phyloP scores from a whole-genome alignment of 768 basidiomycete species.

The Xerocomellus intermedius region DNA sequence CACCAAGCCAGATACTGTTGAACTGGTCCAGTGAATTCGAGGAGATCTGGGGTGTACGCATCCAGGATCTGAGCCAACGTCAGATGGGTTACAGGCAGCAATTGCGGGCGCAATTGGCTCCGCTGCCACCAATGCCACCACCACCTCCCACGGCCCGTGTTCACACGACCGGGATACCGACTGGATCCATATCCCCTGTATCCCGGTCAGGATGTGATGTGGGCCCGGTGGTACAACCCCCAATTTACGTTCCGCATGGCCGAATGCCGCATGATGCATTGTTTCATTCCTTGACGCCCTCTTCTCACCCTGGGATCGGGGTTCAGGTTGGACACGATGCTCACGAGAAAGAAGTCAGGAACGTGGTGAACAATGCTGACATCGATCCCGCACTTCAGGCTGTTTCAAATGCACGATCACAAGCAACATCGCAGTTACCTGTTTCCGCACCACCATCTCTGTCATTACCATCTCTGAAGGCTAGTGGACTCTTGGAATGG shows the following conservation, averaged over 20 bases:
- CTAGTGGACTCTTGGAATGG: conserved; percentile 66
- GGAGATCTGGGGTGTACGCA: conserved; percentile 62
- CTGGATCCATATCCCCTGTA: conserved; percentile 19
- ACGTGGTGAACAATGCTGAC: conserved; percentile 23
- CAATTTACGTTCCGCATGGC: conserved; percentile 32
- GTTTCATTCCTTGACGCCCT: conserved; percentile 24
- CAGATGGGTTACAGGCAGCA: conserved; percentile 17
- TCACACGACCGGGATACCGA: conserved; percentile 10
- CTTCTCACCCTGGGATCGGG: conserved; percentile 20
- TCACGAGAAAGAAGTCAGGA: conserved; percentile 30
- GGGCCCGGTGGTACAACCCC: conserved; percentile 22
- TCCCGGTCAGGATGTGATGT: conserved; percentile 23
- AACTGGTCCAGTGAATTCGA: conserved; percentile 63
- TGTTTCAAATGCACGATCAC: conserved; percentile 21
- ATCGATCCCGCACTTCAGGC: conserved; percentile 34
- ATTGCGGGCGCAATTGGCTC: conserved; percentile 14
- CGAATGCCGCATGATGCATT: conserved; percentile 38
- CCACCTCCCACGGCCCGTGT: conserved; percentile 28
- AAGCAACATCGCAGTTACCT: conserved; percentile 14
- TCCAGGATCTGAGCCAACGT: conserved; percentile 44
- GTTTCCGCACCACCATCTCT: conserved; percentile 30
- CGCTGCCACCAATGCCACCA: conserved; percentile 32
- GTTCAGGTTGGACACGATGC: conserved; percentile 19
- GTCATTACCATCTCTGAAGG: conserved; percentile 71
- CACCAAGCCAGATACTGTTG: conserved; percentile 50